Percentiles rank a stretch among this genome's conserved stretches.
phyloP scores from a whole-genome alignment of 805 yeast genomes.

The Kurtzmaniella fragi region DNA sequence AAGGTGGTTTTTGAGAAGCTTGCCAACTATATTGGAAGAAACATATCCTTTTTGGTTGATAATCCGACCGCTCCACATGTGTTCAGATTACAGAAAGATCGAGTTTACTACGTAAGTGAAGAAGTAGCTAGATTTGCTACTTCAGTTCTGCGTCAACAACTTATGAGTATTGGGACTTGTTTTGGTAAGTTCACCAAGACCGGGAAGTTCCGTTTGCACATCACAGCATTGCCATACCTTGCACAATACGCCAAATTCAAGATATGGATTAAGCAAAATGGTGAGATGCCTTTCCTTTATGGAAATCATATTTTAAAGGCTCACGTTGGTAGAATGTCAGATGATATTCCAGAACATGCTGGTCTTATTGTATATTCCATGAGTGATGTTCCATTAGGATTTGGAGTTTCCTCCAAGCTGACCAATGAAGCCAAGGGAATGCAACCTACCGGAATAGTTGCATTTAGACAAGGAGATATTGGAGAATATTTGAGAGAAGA shows the following conservation, averaged over 20 bases:
- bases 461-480: conserved; percentile 94
- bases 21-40: conserved; percentile 95
- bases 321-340: conserved; percentile 94
- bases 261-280: conserved; percentile 94
- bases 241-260: conserved; percentile 89
- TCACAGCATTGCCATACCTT: conserved; percentile 80
- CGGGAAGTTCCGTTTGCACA: conserved; percentile 91
- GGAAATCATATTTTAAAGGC: conserved; percentile 97
- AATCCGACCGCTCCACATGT: conserved; percentile 87
- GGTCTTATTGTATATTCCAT: conserved; percentile 90
- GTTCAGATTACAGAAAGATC: conserved; percentile 90
- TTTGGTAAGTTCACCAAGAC: conserved; percentile 96
- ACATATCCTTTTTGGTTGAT: conserved; percentile 82
- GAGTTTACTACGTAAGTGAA: conserved; percentile 91
- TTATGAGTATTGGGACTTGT: conserved; percentile 92
- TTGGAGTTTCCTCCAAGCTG: conserved; percentile 91
- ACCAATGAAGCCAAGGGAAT: conserved; percentile 81
- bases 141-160: conserved; percentile 78
- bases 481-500: conserved; percentile 98
- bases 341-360: conserved; percentile 96
- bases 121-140: conserved; percentile 83
- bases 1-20: conserved; percentile 92
- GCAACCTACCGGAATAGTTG: conserved; percentile 92
- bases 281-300: conserved; percentile 97
- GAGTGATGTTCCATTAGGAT: conserved; percentile 90